phyloP scores from a whole-genome alignment of 2,329 filamentous ascomycete genomes.

The Phialophora verrucosa region DNA sequence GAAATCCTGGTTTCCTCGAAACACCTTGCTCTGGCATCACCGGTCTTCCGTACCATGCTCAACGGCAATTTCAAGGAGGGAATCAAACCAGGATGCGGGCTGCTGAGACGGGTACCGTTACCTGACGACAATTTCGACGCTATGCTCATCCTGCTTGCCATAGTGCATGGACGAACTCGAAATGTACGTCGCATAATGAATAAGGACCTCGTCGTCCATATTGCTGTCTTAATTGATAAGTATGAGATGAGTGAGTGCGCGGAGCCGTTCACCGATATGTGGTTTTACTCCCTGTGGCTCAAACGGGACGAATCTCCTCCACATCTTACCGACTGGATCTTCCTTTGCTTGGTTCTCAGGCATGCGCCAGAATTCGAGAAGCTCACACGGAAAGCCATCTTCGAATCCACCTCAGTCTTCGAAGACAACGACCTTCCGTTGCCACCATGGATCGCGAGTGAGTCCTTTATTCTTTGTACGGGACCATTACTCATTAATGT shows the following conservation, averaged over 20 bases:
- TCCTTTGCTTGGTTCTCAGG: slow-evolving; percentile 10
- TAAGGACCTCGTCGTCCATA: neutral
- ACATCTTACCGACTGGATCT: slow-evolving; percentile 12
- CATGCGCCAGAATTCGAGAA: neutral
- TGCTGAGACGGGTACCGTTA: neutral
- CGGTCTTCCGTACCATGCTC: slow-evolving; percentile 17
- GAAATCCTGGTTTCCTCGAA: neutral
- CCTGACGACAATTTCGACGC: slow-evolving; percentile 13
- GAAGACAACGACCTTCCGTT: slow-evolving; percentile 4
- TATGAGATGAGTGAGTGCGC: slow-evolving; percentile 11
- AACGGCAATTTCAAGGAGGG: slow-evolving; percentile 12
- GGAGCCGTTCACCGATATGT: slow-evolving; percentile 21
- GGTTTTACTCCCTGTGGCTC: slow-evolving; percentile 3
- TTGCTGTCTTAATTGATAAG: slow-evolving; percentile 17
- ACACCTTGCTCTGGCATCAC: slow-evolving; percentile 16
- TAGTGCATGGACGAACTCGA: slow-evolving; percentile 12
- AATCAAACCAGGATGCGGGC: neutral
- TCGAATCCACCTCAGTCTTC: neutral
- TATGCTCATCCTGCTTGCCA: slow-evolving; percentile 12
- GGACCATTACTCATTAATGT: neutral
- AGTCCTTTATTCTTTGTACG: neutral
- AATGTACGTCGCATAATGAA: slow-evolving; percentile 1
- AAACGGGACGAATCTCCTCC: neutral
- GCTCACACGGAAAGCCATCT: neutral
- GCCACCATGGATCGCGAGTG: neutral